phyloP scores from a whole-genome alignment of 2,329 filamentous ascomycete species.

The Basipetospora chlamydospora region DNA sequence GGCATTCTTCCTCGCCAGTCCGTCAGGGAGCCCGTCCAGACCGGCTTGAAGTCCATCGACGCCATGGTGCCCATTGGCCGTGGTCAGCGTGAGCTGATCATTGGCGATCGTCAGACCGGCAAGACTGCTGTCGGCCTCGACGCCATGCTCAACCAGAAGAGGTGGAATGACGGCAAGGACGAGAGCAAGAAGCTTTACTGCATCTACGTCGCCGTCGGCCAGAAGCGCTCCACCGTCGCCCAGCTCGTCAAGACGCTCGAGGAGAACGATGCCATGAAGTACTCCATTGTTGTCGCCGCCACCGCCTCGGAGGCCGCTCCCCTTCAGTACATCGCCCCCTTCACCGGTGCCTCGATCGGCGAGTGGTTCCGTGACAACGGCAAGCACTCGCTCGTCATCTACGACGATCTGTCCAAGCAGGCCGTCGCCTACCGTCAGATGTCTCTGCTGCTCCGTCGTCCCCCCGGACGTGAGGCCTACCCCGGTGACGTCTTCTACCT shows the following conservation, averaged over 20 bases:
- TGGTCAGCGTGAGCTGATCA: constrained; percentile 99
- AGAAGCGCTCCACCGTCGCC: constrained; percentile 98
- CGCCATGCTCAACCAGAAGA: constrained; percentile 97
- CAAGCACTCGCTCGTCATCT: constrained; percentile 80
- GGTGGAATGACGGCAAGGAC: constrained; percentile 79
- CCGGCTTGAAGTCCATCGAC: constrained; percentile 97
- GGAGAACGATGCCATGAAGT: constrained; percentile 99
- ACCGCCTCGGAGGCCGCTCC: constrained; percentile 95
- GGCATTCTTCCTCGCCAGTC: constrained; percentile 94
- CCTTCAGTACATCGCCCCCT: constrained; percentile 86
- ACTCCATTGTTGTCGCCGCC: constrained; percentile 83
- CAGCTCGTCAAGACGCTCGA: constrained; percentile 99
- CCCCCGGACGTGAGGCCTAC: constrained; percentile 97
- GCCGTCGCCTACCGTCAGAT: constrained; percentile 97
- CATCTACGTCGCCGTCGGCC: constrained; percentile 95
- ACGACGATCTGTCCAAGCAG: constrained; percentile 95
- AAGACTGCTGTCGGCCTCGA: constrained; percentile 98
- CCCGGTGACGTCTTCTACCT: constrained; percentile 99
- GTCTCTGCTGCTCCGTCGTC: constrained; percentile 94
- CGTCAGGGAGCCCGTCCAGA: constrained; percentile 98
- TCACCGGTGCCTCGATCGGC: constrained; percentile 54
- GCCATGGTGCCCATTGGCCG: constrained; percentile 99
- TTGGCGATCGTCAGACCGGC: constrained; percentile 99
- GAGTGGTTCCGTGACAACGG: constrained; percentile 75
- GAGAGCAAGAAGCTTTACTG: constrained; percentile 99